Evolutionary conservation across 768 basidiomycete species (phyloP), one percentile per base, ranked within the genome.

Genomic region (Obba rivulosa): DNA sequence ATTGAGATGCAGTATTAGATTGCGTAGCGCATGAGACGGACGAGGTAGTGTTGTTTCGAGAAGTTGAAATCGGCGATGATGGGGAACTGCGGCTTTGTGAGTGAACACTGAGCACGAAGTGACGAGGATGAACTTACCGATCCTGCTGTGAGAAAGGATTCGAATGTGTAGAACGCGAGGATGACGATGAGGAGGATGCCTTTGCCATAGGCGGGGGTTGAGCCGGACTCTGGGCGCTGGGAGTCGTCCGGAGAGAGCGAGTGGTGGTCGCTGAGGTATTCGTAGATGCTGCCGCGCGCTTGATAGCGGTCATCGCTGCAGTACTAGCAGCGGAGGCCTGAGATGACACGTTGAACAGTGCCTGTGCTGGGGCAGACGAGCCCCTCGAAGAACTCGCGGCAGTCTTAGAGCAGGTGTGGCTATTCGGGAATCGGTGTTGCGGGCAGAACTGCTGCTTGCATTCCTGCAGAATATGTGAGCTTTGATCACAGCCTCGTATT

Each of bases 361-460:
- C 36, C 45, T 57, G 42, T 44, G 47, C 46, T 40, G 24, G 59
- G 45, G 57, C 28, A 17, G 62, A 17, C 14, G 59, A 49, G 34
- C 45, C 53, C 46, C 47, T 55, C 18, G 63, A 18, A 16, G 56
- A 36, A 31, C 37, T 53, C 4, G 61, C 49, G 14, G 50, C 17
- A 1, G 53, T 43, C 17, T 54, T 24, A n/a, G 44, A 34, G 57
- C 89, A 90, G 45, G 50, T 71, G 53, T 93, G 90, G 55, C 87
- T 83, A 36, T 70, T 69, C 8, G 88, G 83, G 65, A 89, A 89
- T 38, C 91, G 85, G 60, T 93, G 90, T 22, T 78, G 67, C 0
- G 86, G 75, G 61, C 90, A 93, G 61, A 81, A 92, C 53, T 84
- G 81, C 51, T 78, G 68, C 38, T 66, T 73, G 65, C 90, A 92